phyloP scores from a whole-genome alignment of 805 yeast genomes.

The Candida qinlingensis region DNA sequence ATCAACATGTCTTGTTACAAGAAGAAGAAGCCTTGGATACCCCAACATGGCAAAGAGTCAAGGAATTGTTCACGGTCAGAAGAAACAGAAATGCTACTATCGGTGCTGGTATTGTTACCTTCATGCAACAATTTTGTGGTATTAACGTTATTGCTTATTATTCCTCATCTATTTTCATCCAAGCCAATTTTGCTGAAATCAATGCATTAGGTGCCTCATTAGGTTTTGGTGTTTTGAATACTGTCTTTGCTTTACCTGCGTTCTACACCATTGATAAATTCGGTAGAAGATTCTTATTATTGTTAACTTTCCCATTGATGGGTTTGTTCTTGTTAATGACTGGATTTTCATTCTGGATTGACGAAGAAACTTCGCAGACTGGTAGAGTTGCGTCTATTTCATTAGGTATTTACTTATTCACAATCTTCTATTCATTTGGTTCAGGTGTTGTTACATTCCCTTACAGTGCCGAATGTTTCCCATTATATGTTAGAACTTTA shows the following conservation, averaged over 20 bases:
- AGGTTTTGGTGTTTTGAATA: constrained; percentile 83
- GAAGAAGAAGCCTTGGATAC: constrained; percentile 52
- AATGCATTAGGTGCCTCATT: constrained; percentile 72
- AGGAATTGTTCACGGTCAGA: constrained; percentile 62
- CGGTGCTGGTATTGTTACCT: constrained; percentile 79
- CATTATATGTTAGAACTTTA: constrained; percentile 70
- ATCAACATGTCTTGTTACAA: constrained; percentile 56
- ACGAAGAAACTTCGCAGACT: constrained; percentile 32
- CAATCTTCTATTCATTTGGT: constrained; percentile 74
- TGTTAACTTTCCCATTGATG: constrained; percentile 61
- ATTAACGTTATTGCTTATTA: constrained; percentile 84
- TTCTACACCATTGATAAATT: constrained; percentile 70
- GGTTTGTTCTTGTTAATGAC: constrained; percentile 52
- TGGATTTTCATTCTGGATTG: constrained; percentile 71
- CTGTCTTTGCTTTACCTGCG: constrained; percentile 79
- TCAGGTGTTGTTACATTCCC: constrained; percentile 91
- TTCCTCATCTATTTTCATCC: constrained; percentile 68
- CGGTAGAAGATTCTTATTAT: constrained; percentile 62
- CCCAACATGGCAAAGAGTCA: constrained; percentile 41
- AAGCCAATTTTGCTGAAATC: constrained; percentile 58
- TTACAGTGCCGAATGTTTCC: constrained; percentile 80
- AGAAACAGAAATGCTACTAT: constrained; percentile 80
- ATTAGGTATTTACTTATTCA: constrained; percentile 68
- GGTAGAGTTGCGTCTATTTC: constrained; percentile 65
- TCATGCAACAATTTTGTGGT: constrained; percentile 91